Evolutionary conservation across 495 filamentous ascomycete genomes (phyloP).

Genomic region (Alectoria sarmentosa): DNA sequence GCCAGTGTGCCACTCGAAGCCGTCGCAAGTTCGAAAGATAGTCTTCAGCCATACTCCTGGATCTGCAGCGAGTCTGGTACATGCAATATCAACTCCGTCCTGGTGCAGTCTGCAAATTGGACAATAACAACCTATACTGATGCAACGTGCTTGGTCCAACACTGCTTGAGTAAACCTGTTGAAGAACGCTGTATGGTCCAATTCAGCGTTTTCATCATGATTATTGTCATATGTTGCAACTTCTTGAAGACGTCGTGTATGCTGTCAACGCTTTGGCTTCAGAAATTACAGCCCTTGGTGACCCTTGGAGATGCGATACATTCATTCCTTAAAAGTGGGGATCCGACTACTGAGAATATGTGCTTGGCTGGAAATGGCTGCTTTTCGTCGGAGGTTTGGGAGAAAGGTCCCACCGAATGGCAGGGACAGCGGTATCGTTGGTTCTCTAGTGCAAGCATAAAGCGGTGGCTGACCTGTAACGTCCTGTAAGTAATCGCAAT

Average conservation of each 20-base stretch:
- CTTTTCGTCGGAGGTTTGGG: too few relatives aligned
- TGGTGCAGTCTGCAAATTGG: too few relatives aligned
- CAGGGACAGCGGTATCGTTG: too few relatives aligned
- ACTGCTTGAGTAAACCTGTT: constrained; percentile 34
- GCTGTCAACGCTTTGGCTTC: constrained; percentile 21
- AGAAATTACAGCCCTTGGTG: constrained; percentile 17
- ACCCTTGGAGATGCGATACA: constrained; percentile 23
- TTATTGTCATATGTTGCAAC: constrained; percentile 36
- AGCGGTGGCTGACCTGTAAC: neutral
- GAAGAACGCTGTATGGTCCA: constrained; percentile 35
- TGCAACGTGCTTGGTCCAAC: too few relatives aligned
- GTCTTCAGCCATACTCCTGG: too few relatives aligned
- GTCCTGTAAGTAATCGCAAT: too few relatives aligned
- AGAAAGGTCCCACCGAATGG: too few relatives aligned
- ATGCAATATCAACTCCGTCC: too few relatives aligned
- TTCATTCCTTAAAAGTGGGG: constrained; percentile 13
- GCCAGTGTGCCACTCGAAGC: too few relatives aligned
- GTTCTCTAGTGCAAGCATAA: constrained; percentile 18
- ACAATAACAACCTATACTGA: too few relatives aligned
- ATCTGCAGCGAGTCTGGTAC: too few relatives aligned
- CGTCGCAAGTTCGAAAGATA: too few relatives aligned
- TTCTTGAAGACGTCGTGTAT: constrained; percentile 33
- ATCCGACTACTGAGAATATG: constrained; percentile 2
- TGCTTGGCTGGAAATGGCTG: constrained; percentile 3
- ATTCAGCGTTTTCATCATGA: constrained; percentile 35